A percentile compares a stretch with the other conserved stretches of the same genome.
Conservation (phyloP, 2,329 filamentous ascomycete species). For the Aspergillus fructus region DNA sequence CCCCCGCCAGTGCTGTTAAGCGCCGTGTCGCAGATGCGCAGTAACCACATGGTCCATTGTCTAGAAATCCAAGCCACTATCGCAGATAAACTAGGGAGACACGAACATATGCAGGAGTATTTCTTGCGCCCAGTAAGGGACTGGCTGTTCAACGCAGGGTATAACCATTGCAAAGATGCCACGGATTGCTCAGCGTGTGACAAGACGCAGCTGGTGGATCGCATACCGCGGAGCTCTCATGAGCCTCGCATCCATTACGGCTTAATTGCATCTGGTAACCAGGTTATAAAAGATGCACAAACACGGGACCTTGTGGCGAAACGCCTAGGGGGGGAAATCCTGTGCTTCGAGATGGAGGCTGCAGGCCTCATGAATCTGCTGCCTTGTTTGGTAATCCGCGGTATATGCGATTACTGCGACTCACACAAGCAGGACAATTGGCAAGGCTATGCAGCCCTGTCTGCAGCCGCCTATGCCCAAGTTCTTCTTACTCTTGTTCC, state of each 20-base stretch:
- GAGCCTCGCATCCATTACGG: no score
- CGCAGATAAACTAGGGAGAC: background rate
- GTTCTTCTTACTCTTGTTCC: background rate
- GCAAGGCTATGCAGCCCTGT: background rate
- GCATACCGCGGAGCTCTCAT: background rate
- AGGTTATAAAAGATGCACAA: constrained; percentile 3
- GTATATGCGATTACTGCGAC: constrained; percentile 12
- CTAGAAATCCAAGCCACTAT: background rate
- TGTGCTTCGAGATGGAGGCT: background rate
- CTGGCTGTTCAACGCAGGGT: background rate
- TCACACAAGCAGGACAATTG: constrained; percentile 7
- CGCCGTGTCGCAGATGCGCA: background rate
- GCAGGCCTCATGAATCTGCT: background rate
- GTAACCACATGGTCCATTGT: no score
- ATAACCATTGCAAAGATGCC: background rate
- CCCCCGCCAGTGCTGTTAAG: background rate
- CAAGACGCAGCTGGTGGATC: background rate
- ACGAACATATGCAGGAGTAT: background rate
- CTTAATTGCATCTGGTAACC: constrained; percentile 3
- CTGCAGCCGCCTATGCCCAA: constrained; percentile 5
- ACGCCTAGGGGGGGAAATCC: background rate
- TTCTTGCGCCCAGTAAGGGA: background rate
- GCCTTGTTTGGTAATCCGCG: constrained; percentile 10
- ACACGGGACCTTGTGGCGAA: background rate
- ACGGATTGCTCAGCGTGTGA: background rate